Evolutionary conservation across 306 rosid genomes (phyloP).

Genomic region (Castanea sativa): DNA sequence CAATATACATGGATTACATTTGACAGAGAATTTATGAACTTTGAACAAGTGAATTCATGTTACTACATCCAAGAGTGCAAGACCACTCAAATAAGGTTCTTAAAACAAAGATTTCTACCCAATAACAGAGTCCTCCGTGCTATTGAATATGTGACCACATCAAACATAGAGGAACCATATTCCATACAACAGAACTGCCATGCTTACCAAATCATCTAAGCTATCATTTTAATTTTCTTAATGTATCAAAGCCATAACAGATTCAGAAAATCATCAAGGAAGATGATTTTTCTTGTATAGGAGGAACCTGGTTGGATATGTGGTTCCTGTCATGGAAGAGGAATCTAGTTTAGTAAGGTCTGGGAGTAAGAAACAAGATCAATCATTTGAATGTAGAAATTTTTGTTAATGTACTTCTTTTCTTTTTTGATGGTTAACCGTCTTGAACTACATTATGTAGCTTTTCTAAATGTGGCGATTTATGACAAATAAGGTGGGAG

Average conservation of each 20-base stretch:
- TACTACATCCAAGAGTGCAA: too few relatives aligned
- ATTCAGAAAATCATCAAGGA: too few relatives aligned
- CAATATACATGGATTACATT: neutral
- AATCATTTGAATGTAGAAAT: neutral
- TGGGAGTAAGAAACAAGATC: neutral
- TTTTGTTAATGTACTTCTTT: neutral
- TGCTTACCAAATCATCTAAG: too few relatives aligned
- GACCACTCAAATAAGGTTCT: too few relatives aligned
- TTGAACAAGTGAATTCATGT: too few relatives aligned
- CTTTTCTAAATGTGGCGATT: neutral
- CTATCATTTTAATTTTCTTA: too few relatives aligned
- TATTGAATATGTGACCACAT: too few relatives aligned
- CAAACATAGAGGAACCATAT: too few relatives aligned
- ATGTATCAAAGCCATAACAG: too few relatives aligned
- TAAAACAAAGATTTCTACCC: too few relatives aligned
- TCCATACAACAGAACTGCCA: too few relatives aligned
- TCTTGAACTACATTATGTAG: neutral
- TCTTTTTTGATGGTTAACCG: neutral
- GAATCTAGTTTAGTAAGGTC: neutral
- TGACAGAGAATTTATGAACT: neutral
- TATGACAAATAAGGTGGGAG: neutral
- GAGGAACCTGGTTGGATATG: neutral
- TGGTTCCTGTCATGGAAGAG: neutral
- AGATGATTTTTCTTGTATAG: neutral
- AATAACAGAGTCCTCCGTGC: too few relatives aligned